A percentile compares a stretch with the other conserved stretches of the same genome.
Evolutionary conservation across 352 stramenopile genomes (phyloP).

Genomic region (Phytophthora tentaculata): DNA sequence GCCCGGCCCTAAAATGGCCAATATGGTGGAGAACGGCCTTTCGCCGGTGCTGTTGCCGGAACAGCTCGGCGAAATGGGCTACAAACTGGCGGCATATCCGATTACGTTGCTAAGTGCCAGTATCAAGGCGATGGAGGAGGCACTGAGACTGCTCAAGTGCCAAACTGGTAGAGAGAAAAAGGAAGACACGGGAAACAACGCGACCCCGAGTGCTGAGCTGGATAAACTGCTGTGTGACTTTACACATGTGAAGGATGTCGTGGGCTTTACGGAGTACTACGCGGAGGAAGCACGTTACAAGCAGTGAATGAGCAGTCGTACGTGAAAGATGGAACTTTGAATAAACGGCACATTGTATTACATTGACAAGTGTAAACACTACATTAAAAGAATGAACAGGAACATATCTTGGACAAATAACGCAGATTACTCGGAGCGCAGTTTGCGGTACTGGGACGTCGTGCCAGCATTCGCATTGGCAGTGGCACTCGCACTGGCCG

Average conservation of each 20-base stretch:
- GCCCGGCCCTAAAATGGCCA: conserved; percentile 92
- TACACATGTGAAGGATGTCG: conserved; percentile 91
- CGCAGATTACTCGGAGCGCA: no score
- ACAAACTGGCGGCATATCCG: conserved; percentile 94
- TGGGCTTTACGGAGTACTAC: conserved; percentile 94
- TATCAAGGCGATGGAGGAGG: conserved; percentile 93
- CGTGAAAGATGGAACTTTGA: neutral
- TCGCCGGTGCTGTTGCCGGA: conserved; percentile 91
- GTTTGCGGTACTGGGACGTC: neutral
- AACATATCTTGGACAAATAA: no score
- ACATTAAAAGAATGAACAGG: no score
- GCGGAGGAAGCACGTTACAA: conserved; percentile 78
- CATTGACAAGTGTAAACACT: neutral
- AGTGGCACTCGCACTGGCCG: conserved; percentile 1
- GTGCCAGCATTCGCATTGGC: conserved; percentile 11
- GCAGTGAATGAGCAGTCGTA: conserved; percentile 1
- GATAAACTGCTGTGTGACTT: conserved; percentile 91
- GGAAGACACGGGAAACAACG: conserved; percentile 36
- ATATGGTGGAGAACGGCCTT: conserved; percentile 92
- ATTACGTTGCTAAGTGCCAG: conserved; percentile 93
- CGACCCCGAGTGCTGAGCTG: conserved; percentile 51
- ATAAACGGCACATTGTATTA: neutral
- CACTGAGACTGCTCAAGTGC: conserved; percentile 83
- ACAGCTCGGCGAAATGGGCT: conserved; percentile 92
- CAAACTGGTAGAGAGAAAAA: conserved; percentile 33